These are phyloP conservation scores for Ogataea wickerhamii DNA, from an alignment of 805 yeast genomes.

Conservation along the genomic window DNA sequence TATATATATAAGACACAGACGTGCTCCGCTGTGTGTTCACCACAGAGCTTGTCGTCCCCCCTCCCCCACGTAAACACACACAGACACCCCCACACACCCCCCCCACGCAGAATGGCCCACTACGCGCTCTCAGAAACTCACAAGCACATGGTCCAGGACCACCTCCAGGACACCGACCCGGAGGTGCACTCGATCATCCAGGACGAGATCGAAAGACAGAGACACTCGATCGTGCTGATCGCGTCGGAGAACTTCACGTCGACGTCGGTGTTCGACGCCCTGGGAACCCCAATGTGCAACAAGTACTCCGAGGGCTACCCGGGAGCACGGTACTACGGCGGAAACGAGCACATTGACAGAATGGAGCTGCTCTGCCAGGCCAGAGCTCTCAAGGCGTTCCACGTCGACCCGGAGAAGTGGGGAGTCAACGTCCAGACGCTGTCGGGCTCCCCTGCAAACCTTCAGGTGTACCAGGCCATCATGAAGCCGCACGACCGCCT, in stretches of 20 bases:
- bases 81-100: no score
- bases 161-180: constrained; percentile 66
- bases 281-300: constrained; percentile 97
- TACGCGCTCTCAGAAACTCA: constrained; percentile 71
- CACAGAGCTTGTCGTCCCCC: no score
- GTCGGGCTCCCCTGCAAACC: constrained; percentile 97
- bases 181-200: constrained; percentile 69
- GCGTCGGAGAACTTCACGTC: constrained; percentile 98
- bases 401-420: constrained; percentile 79
- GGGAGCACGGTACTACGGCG: constrained; percentile 98
- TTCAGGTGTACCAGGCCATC: constrained; percentile 93
- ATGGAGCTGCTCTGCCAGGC: constrained; percentile 90
- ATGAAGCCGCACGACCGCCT: constrained; percentile 94
- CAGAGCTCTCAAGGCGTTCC: constrained; percentile 90
- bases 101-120: constrained; percentile 15
- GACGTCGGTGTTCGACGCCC: constrained; percentile 90
- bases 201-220: constrained; percentile 88
- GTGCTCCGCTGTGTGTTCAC: no score
- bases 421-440: constrained; percentile 97
- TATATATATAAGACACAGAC: no score
- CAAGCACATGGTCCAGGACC: constrained; percentile 60
- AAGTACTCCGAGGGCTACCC: constrained; percentile 99
- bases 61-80: no score
- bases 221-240: constrained; percentile 87
- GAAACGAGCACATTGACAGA: constrained; percentile 94